Evolutionary conservation across 306 rosid species (phyloP).

Genomic region (Argentina anserina): DNA sequence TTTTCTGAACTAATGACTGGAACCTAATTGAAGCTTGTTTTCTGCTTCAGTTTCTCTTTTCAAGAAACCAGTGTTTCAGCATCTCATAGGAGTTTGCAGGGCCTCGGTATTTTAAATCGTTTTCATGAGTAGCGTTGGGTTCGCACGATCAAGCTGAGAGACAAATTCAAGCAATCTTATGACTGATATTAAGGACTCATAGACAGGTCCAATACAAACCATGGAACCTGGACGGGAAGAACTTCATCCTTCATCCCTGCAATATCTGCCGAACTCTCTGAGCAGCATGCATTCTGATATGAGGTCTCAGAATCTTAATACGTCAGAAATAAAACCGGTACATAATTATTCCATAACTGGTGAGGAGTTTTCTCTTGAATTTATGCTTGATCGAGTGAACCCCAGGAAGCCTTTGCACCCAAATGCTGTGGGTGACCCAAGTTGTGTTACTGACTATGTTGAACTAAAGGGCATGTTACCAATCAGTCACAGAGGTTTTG

Average conservation of each 20-base stretch:
- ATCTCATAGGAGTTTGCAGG: constrained; percentile 8
- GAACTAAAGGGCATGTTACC: constrained; percentile 66
- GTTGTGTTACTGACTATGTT: constrained; percentile 42
- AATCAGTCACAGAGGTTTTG: constrained; percentile 57
- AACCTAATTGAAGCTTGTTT: constrained; percentile 15
- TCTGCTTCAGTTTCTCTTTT: constrained; percentile 15
- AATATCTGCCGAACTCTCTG: constrained; percentile 40
- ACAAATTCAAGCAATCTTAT: constrained; percentile 31
- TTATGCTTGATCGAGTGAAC: constrained; percentile 78
- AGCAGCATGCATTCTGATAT: constrained; percentile 34
- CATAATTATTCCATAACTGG: constrained; percentile 83
- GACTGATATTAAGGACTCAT: constrained; percentile 38
- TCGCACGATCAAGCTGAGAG: constrained; percentile 20
- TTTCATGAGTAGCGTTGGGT: constrained; percentile 6
- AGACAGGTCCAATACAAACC: constrained; percentile 32
- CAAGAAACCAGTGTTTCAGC: background rate
- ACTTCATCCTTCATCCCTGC: constrained; percentile 41
- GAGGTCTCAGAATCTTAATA: constrained; percentile 37
- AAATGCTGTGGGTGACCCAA: constrained; percentile 47
- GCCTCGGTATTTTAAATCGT: background rate
- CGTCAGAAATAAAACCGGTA: constrained; percentile 59
- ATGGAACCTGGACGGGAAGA: constrained; percentile 59
- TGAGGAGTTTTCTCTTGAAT: constrained; percentile 81
- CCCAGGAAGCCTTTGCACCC: constrained; percentile 55
- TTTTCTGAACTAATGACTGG: constrained; percentile 4